Evolutionary conservation across 2,329 filamentous ascomycete genomes (phyloP).

Genomic region (Penicillium sp.): DNA sequence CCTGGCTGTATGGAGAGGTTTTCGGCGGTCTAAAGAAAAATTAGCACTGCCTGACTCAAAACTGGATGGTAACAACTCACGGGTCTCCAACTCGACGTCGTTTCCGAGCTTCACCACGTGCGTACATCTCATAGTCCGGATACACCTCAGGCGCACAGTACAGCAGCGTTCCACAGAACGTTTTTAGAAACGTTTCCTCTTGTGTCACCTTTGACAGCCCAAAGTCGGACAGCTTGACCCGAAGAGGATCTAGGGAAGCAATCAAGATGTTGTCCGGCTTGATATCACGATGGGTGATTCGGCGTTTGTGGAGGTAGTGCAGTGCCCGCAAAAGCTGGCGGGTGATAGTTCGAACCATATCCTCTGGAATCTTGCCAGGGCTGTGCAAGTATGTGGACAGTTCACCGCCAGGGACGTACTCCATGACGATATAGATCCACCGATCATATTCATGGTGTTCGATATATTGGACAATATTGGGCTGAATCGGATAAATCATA

Average conservation of each 20-base stretch:
- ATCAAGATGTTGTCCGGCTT: slow-evolving; percentile 98
- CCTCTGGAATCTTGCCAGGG: slow-evolving; percentile 65
- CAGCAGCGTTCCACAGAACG: slow-evolving; percentile 91
- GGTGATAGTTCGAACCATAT: slow-evolving; percentile 69
- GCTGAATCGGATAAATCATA: slow-evolving; percentile 46
- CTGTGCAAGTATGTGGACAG: slow-evolving; percentile 71
- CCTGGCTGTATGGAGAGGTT: slow-evolving; percentile 76
- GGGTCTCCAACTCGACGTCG: slow-evolving; percentile 57
- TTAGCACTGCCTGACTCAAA: slow-evolving; percentile 12
- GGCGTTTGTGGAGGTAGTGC: slow-evolving; percentile 79
- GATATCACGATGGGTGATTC: slow-evolving; percentile 96
- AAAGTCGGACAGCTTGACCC: slow-evolving; percentile 93
- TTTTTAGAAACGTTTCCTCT: slow-evolving; percentile 89
- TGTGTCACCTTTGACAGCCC: slow-evolving; percentile 93
- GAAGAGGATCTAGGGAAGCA: slow-evolving; percentile 68
- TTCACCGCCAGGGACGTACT: slow-evolving; percentile 81
- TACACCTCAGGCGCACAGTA: slow-evolving; percentile 98
- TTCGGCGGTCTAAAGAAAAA: slow-evolving; percentile 41
- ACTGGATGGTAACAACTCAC: slow-evolving; percentile 30
- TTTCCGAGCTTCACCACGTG: slow-evolving; percentile 62
- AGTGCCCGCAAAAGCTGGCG: slow-evolving; percentile 72
- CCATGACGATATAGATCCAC: slow-evolving; percentile 97
- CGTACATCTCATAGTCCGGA: slow-evolving; percentile 71
- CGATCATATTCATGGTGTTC: slow-evolving; percentile 80
- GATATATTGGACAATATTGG: slow-evolving; percentile 88